Percentiles rank a stretch among this genome's conserved stretches.
These are phyloP conservation scores for Onygenales sp. DNA, from an alignment of 2,329 filamentous ascomycete species.

Conservation along the genomic window DNA sequence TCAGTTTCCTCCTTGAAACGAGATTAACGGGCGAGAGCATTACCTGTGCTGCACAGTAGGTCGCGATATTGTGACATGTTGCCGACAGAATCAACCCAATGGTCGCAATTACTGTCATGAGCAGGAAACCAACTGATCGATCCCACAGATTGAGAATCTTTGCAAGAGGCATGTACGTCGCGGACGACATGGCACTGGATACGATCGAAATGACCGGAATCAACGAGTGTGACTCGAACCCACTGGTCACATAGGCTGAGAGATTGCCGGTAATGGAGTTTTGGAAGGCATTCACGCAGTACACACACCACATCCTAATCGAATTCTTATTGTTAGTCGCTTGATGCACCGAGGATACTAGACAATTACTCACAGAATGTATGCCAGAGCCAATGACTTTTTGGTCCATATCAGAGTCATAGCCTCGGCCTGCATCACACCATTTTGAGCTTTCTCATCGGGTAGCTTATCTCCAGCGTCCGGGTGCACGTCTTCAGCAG, in stretches of 20 bases:
- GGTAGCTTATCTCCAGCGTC: not conserved
- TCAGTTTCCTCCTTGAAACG: not conserved
- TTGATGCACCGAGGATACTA: not conserved
- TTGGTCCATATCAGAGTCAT: conserved; percentile 3
- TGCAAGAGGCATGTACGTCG: conserved; percentile 47
- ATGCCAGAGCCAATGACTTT: not conserved
- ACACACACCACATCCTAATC: not conserved
- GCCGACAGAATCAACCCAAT: conserved; percentile 17
- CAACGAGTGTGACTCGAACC: conserved; percentile 41
- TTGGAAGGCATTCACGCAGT: not conserved
- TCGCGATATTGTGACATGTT: no score
- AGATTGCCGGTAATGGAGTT: not conserved
- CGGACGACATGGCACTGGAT: conserved; percentile 43
- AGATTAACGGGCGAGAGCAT: conserved; percentile 29
- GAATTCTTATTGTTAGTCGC: not conserved
- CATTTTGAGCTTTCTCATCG: not conserved
- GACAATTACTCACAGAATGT: not conserved
- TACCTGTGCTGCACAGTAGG: conserved; percentile 2
- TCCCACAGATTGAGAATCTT: conserved; percentile 52
- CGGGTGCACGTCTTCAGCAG: no score
- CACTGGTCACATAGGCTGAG: conserved; percentile 38
- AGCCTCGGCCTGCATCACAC: not conserved
- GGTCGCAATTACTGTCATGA: conserved; percentile 36
- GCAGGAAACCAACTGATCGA: conserved; percentile 42
- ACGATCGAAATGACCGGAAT: conserved; percentile 42